Conservation (phyloP, 2,329 filamentous ascomycete genomes). For the Sphaerulina musiva region DNA sequence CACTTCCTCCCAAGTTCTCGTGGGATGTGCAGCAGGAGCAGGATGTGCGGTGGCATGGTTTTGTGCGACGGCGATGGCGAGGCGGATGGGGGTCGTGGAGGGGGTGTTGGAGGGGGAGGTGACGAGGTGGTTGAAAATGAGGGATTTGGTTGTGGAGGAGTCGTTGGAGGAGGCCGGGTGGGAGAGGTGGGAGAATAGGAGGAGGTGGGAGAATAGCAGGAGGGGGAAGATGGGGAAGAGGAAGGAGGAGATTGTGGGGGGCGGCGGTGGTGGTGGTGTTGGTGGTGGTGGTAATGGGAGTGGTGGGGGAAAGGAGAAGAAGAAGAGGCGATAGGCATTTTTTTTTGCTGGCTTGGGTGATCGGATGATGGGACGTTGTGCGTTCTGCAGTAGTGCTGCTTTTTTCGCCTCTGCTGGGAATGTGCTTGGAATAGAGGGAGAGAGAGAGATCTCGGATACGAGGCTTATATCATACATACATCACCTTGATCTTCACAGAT, state of each 20-base stretch:
- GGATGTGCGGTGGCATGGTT: constrained; percentile 76
- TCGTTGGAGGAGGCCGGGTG: constrained; percentile 87
- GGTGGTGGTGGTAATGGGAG: too few species aligned
- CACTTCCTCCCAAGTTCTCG: constrained; percentile 78
- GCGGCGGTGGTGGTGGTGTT: too few species aligned
- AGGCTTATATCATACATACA: too few species aligned
- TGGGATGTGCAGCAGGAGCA: constrained; percentile 65
- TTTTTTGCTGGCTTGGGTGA: too few species aligned
- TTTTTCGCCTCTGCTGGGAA: too few species aligned
- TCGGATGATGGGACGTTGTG: too few species aligned
- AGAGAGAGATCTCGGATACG: too few species aligned
- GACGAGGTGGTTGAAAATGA: constrained; percentile 61
- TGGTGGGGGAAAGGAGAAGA: too few species aligned
- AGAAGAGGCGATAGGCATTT: too few species aligned
- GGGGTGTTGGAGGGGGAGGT: constrained; percentile 64
- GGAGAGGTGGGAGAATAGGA: constrained; percentile 72
- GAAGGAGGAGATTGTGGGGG: constrained; percentile 2
- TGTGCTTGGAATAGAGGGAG: too few species aligned
- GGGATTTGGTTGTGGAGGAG: constrained; percentile 81
- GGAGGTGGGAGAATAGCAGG: constrained; percentile 60
- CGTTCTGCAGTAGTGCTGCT: too few species aligned
- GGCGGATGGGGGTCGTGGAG: constrained; percentile 62
- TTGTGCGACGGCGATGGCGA: constrained; percentile 56
- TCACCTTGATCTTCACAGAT: too few species aligned
- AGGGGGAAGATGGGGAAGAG: constrained; percentile 12